Evolutionary conservation across 495 filamentous ascomycete species (phyloP).

Genomic region (Hypoxylon subgilvum): DNA sequence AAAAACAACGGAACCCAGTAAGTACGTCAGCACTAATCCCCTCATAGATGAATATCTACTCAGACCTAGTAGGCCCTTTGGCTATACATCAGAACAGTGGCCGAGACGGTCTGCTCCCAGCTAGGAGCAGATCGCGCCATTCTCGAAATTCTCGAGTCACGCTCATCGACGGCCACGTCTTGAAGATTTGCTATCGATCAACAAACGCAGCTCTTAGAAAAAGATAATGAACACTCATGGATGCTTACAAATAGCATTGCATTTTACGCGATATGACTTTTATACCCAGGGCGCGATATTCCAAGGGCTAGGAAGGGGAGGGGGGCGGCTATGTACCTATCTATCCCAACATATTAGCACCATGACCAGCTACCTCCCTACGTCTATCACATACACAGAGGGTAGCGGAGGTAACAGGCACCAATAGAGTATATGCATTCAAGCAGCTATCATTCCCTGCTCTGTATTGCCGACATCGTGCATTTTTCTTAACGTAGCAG

Average conservation of each 20-base stretch:
- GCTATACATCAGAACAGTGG: constrained; percentile 41
- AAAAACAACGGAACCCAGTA: constrained; percentile 35
- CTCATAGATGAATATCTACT: not conserved
- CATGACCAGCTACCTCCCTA: not conserved
- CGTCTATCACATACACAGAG: not conserved
- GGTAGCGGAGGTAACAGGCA: not conserved
- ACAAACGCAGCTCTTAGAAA: not conserved
- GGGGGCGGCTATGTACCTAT: not conserved
- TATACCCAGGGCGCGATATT: constrained; percentile 18
- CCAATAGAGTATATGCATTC: not conserved
- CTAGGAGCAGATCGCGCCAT: constrained; percentile 9
- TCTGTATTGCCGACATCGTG: no score
- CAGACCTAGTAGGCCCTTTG: constrained; percentile 33
- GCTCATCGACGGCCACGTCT: constrained; percentile 24
- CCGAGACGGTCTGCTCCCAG: constrained; percentile 40
- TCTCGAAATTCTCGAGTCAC: not conserved
- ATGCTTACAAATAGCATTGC: constrained; percentile 2
- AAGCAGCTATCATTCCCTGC: not conserved
- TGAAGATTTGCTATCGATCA: constrained; percentile 7
- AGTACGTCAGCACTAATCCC: constrained; percentile 26
- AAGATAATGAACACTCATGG: not conserved
- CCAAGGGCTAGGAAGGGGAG: no score
- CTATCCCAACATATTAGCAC: no score
- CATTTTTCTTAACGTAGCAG: no score
- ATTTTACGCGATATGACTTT: constrained; percentile 6